Percentiles rank a stretch among this genome's conserved stretches.
Conservation (phyloP, 2,329 filamentous ascomycete species). For the Chalaropsis ovoidea region DNA sequence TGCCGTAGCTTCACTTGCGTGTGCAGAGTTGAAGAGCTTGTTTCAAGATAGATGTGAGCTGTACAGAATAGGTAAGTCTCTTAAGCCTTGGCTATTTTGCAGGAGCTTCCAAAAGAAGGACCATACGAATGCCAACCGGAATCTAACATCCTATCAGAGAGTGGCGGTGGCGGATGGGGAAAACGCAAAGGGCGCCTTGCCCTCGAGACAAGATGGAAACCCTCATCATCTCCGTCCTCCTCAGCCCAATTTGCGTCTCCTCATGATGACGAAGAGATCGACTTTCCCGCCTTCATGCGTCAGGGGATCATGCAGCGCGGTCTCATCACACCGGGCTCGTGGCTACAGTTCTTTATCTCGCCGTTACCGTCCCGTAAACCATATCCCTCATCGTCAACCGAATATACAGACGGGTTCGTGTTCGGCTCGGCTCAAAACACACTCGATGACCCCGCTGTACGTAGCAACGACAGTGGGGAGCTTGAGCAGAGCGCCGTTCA, state of each 20-base stretch:
- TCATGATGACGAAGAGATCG: conserved; percentile 29
- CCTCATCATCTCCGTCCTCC: conserved; percentile 25
- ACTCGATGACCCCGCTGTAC: background rate
- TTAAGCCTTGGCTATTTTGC: background rate
- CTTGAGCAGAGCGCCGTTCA: background rate
- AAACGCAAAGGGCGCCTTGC: conserved; percentile 68
- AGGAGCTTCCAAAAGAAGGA: background rate
- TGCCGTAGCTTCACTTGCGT: conserved; percentile 4
- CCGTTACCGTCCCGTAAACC: conserved; percentile 27
- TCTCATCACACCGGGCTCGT: conserved; percentile 53
- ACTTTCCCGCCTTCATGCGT: conserved; percentile 30
- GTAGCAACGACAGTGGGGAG: background rate
- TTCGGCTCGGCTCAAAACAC: conserved; percentile 29
- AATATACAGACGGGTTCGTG: conserved; percentile 31
- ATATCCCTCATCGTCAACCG: conserved; percentile 17
- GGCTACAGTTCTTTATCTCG: conserved; percentile 55
- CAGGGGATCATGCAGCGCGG: conserved; percentile 31
- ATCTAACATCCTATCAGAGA: conserved; percentile 40
- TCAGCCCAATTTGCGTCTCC: conserved; percentile 26
- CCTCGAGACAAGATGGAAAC: conserved; percentile 49
- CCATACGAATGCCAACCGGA: background rate
- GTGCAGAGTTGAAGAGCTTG: background rate
- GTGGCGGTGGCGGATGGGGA: conserved; percentile 78
- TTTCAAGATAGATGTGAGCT: conserved; percentile 32
- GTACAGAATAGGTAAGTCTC: conserved; percentile 38